These are phyloP conservation scores for Pleurotus giganteus DNA, from an alignment of 768 basidiomycete species.

Conservation along the genomic window DNA sequence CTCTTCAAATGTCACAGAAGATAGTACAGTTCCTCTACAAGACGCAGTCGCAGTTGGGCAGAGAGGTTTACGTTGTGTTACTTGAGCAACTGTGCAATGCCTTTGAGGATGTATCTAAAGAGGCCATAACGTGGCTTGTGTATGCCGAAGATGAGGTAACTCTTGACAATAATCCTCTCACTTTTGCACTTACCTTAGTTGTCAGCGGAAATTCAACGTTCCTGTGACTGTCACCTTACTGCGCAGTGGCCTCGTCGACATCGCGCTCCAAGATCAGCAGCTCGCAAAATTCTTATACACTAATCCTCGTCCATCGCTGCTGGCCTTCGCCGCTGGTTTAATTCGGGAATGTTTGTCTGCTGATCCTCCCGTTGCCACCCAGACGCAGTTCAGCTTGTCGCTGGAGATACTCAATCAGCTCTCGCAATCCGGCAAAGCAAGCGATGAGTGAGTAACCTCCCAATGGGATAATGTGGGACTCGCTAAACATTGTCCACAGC, in stretches of 20 bases:
- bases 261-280: constrained; percentile 82
- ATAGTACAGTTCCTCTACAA: constrained; percentile 95
- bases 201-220: constrained; percentile 92
- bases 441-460: constrained; percentile 68
- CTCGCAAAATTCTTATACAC: constrained; percentile 81
- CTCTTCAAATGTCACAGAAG: constrained; percentile 92
- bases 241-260: constrained; percentile 76
- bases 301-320: constrained; percentile 72
- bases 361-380: constrained; percentile 78
- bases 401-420: constrained; percentile 81
- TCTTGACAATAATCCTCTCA: not conserved
- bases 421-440: constrained; percentile 70
- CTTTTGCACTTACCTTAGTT: constrained; percentile 14
- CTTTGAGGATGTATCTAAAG: constrained; percentile 92
- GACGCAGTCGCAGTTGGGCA: constrained; percentile 77
- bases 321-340: constrained; percentile 79
- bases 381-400: constrained; percentile 74
- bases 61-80: constrained; percentile 90
- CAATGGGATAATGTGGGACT: constrained; percentile 5
- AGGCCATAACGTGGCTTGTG: constrained; percentile 94
- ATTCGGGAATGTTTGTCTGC: constrained; percentile 84
- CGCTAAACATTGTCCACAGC: constrained; percentile 33
- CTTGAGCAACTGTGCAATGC: constrained; percentile 86
- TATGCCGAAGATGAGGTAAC: constrained; percentile 90
- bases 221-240: constrained; percentile 89